These are phyloP conservation scores for Betula pendula DNA, from an alignment of 306 rosid species.

Conservation along the genomic window DNA sequence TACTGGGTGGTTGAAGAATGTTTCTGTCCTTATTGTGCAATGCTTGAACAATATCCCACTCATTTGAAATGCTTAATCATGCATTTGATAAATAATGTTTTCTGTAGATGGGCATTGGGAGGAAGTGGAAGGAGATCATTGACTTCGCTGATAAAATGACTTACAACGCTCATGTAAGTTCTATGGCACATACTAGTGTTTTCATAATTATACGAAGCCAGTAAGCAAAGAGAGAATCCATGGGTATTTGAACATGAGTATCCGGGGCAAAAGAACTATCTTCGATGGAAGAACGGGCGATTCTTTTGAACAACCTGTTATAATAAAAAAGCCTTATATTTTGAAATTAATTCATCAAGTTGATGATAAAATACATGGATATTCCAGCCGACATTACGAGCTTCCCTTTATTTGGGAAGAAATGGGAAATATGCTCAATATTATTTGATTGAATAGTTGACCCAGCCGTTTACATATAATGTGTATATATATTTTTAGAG, in stretches of 20 bases:
- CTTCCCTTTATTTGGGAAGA: no score
- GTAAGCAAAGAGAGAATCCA: slow-evolving; percentile 4
- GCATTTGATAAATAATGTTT: slow-evolving; percentile 2
- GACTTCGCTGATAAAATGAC: slow-evolving; percentile 69
- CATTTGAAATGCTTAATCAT: background rate
- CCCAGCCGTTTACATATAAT: no score
- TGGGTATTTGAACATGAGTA: slow-evolving; percentile 3
- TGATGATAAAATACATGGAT: no score
- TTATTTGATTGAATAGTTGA: no score
- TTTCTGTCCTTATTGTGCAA: background rate
- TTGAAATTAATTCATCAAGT: no score
- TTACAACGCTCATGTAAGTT: slow-evolving; percentile 75
- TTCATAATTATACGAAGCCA: background rate
- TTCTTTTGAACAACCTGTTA: background rate
- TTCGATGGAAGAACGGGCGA: slow-evolving; percentile 10
- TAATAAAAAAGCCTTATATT: no score
- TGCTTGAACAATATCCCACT: background rate
- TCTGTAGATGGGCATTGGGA: slow-evolving; percentile 87
- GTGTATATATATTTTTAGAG: background rate
- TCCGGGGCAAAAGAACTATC: background rate
- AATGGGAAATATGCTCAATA: no score
- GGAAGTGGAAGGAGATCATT: slow-evolving; percentile 95
- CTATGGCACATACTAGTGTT: slow-evolving; percentile 7
- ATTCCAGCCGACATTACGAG: no score
- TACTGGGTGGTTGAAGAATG: background rate